Evolutionary conservation across 495 filamentous ascomycete genomes (phyloP), one percentile per base, ranked within the genome.

Genomic region (Hyaloscypha bicolor): DNA sequence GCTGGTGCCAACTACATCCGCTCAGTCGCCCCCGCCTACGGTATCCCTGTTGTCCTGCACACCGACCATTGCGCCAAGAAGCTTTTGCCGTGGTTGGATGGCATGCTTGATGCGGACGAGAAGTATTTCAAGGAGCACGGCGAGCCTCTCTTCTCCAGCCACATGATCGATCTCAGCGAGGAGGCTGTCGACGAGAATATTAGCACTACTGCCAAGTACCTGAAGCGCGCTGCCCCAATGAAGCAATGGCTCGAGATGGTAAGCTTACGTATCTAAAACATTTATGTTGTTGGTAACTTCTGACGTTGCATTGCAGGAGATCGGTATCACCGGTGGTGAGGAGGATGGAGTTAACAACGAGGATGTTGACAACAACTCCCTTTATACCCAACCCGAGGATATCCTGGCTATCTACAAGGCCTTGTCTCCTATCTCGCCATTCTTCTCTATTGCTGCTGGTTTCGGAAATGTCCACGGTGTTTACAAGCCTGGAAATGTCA

Each of bases 161-260:
- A 99, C 86, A 98, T 99, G 95, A 97, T 99, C 73, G 95, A 99
- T 80, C 77, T 99, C 74, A 89, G 86, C 39, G 94, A 97, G 85
- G 95, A 98, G 83, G 76, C 83, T 33, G 88, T 96, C 61, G 87
- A 94, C 42, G 88, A 84, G 78, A 99, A 99, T 88, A 94, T 99
- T 73, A 71, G 87, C 68, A 97, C 92, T 72, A 97, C 93, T 65
- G 90, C 89, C 75, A 86, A 89, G 75, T 97, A 98, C 85, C 84
- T 97, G 45, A 90, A 96, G 87, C 88, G 94, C 69, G 91, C 89
- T 69, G 91, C 91, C 48, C 93, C 93, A 63, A 91, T 97, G 92
- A 97, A 96, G 83, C 93, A 97, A 79, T 99, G 93, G 92, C 86
- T 99, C 63, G 95, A 99, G 86, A 99, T 98, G 95, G 92, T 94